Conservation (phyloP, 805 yeast genomes). For the Kazachstania taianensis region DNA sequence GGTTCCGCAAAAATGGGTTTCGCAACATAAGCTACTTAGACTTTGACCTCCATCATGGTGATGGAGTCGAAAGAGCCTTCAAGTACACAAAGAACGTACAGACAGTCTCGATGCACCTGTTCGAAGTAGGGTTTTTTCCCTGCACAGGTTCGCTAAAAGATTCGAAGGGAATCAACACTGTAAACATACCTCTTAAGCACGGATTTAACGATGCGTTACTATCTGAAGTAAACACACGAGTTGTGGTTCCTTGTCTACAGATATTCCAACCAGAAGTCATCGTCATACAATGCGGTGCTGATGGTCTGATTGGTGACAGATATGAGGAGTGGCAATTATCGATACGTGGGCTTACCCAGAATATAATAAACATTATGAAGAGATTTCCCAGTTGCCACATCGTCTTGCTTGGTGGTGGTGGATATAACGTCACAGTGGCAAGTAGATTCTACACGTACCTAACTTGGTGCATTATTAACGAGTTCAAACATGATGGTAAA, state of each 20-base stretch:
- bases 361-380: conserved; percentile 21
- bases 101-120: conserved; percentile 55
- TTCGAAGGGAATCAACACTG: conserved; percentile 32
- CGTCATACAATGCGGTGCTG: conserved; percentile 64
- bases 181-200: conserved; percentile 47
- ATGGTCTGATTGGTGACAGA: conserved; percentile 59
- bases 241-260: conserved; percentile 35
- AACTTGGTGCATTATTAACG: conserved; percentile 18
- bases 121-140: conserved; percentile 62
- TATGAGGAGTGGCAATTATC: conserved; percentile 63
- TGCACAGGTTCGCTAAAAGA: conserved; percentile 48
- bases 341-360: conserved; percentile 36
- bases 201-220: conserved; percentile 46
- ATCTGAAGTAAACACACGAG: conserved; percentile 28
- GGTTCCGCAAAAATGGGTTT: conserved; percentile 37
- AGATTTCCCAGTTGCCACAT: conserved; percentile 21
- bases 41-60: conserved; percentile 72
- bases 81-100: conserved; percentile 42
- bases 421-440: conserved; percentile 52
- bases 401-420: conserved; percentile 63
- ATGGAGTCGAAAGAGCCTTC: conserved; percentile 66
- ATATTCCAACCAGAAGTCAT: conserved; percentile 40
- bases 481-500: conserved; percentile 5
- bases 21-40: conserved; percentile 51
- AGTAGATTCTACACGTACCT: conserved; percentile 47